phyloP scores from a whole-genome alignment of 306 rosid genomes.

The Medicago arabica region DNA sequence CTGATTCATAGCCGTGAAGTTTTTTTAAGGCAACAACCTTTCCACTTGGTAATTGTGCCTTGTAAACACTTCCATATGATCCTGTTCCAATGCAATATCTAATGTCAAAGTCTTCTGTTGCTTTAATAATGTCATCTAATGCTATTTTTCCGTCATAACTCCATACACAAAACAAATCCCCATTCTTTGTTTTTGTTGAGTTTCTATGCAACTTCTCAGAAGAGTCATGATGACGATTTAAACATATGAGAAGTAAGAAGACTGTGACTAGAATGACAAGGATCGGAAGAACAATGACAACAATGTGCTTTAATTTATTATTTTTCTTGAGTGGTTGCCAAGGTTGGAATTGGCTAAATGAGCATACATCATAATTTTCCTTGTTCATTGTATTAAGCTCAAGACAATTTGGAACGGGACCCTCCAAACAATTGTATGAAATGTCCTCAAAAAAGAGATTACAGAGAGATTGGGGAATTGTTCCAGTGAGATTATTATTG shows the following conservation, averaged over 20 bases:
- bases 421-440: not conserved
- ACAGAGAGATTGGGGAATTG: not conserved
- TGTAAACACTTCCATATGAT: slow-evolving; percentile 36
- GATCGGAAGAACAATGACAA: not conserved
- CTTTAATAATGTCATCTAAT: slow-evolving; percentile 20
- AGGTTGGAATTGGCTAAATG: too few species aligned
- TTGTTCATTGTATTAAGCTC: too few species aligned
- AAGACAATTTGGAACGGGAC: not conserved
- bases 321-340: too few species aligned
- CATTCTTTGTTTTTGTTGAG: not conserved
- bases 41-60: slow-evolving; percentile 21
- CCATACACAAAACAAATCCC: not conserved
- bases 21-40: slow-evolving; percentile 6
- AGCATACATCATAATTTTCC: too few species aligned
- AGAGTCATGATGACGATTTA: not conserved
- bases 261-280: too few species aligned
- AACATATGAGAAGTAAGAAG: too few species aligned
- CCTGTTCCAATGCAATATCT: slow-evolving; percentile 38
- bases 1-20: too few species aligned
- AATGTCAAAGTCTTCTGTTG: slow-evolving; percentile 24
- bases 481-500: not conserved
- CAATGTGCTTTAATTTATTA: too few species aligned
- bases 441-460: not conserved
- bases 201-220: not conserved
- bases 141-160: slow-evolving; percentile 18